Evolutionary conservation across 129 eudicot species (phyloP).

Genomic region (Lactuca sativa): DNA sequence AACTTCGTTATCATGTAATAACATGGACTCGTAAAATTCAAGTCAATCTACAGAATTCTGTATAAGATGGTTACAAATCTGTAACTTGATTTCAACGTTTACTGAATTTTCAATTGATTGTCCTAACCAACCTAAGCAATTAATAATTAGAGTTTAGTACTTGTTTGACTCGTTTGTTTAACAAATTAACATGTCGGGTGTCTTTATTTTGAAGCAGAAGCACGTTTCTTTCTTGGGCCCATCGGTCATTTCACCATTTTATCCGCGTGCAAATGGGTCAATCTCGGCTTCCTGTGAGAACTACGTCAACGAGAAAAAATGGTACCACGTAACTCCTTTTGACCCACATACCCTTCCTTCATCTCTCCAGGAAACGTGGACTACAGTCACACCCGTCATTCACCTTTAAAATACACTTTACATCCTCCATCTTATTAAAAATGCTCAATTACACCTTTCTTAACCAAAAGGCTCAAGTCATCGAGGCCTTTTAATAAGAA

Average conservation of each 20-base stretch:
- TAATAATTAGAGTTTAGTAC: too few species aligned
- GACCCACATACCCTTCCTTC: conserved; percentile 27
- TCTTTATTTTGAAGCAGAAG: not conserved
- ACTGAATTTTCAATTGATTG: too few species aligned
- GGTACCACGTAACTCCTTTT: conserved; percentile 47
- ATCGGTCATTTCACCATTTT: too few species aligned
- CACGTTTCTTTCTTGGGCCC: too few species aligned
- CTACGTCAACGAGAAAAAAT: conserved; percentile 39
- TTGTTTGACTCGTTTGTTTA: not conserved
- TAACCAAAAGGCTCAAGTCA: not conserved
- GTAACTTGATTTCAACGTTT: too few species aligned
- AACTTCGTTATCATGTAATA: not conserved
- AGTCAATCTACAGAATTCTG: not conserved
- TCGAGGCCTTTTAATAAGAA: not conserved
- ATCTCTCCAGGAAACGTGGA: conserved; percentile 42
- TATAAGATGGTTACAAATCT: too few species aligned
- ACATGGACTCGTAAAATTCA: not conserved
- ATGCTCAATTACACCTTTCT: conserved; percentile 8
- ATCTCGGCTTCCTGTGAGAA: conserved; percentile 30
- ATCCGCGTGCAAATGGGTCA: not conserved
- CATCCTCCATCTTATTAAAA: conserved; percentile 14
- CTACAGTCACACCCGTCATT: conserved; percentile 24
- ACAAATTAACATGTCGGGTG: not conserved
- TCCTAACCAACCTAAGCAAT: too few species aligned
- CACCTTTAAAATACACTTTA: not conserved